phyloP scores from a whole-genome alignment of 441 rosid species.

The Populus hybrid region DNA sequence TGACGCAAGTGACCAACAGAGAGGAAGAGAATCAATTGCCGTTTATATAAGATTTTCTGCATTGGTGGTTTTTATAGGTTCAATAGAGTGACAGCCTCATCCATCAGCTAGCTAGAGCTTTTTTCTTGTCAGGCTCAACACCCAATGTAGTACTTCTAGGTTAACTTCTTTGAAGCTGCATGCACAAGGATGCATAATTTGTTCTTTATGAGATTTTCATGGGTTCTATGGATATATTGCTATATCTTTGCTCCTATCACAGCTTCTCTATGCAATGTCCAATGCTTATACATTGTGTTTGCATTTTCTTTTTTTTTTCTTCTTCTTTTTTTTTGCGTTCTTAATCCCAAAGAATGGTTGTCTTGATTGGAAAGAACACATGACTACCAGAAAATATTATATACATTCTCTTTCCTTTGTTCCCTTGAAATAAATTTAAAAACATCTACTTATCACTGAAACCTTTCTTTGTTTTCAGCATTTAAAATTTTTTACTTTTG shows the following conservation, averaged over 20 bases:
- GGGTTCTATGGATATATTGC: not conserved
- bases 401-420: not conserved
- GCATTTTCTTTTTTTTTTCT: not conserved
- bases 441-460: no score
- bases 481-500: not conserved
- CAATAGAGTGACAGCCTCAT: not conserved
- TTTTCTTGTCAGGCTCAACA: not conserved
- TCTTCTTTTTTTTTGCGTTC: not conserved
- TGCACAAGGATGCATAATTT: not conserved
- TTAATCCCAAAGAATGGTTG: not conserved
- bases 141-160: not conserved
- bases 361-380: not conserved
- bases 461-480: no score
- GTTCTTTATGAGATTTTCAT: not conserved
- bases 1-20: not conserved
- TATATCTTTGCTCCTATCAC: not conserved
- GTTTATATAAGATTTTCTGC: not conserved
- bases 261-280: not conserved
- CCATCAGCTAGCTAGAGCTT: not conserved
- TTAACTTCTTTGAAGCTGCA: not conserved
- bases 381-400: not conserved
- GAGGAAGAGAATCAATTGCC: not conserved
- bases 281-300: not conserved
- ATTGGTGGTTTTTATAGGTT: not conserved
- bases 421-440: no score